phyloP scores from a whole-genome alignment of 495 filamentous ascomycete species.

The Penicillium bialowiezense region DNA sequence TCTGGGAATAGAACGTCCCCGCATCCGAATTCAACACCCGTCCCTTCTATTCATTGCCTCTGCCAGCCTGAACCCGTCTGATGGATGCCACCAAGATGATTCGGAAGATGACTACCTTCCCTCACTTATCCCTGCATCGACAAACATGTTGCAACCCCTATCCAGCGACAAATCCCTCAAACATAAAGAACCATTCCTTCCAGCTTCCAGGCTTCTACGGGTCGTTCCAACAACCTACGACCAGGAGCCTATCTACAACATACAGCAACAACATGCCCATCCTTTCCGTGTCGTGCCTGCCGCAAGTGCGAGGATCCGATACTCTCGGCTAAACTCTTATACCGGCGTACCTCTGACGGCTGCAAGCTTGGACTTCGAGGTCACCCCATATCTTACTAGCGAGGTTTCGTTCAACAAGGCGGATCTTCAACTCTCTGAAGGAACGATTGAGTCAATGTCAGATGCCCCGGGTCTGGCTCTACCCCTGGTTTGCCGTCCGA shows the following conservation, averaged over 20 bases:
- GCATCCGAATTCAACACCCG: conserved; percentile 74
- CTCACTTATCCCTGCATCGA: conserved; percentile 67
- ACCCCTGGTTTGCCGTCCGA: conserved; percentile 68
- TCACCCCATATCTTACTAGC: conserved; percentile 76
- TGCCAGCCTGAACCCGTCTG: conserved; percentile 61
- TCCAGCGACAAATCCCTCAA: conserved; percentile 63
- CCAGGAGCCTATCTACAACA: conserved; percentile 59
- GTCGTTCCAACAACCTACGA: conserved; percentile 64
- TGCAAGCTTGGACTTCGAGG: conserved; percentile 83
- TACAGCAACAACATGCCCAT: conserved; percentile 59
- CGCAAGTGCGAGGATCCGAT: conserved; percentile 80
- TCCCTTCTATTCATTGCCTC: conserved; percentile 73
- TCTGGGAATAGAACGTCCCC: conserved; percentile 63
- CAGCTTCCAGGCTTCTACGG: conserved; percentile 73
- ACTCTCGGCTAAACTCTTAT: conserved; percentile 66
- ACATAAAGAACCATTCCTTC: conserved; percentile 69
- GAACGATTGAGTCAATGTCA: conserved; percentile 66
- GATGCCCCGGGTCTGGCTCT: conserved; percentile 53
- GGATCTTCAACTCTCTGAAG: conserved; percentile 61
- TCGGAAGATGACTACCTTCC: conserved; percentile 72
- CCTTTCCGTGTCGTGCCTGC: conserved; percentile 73
- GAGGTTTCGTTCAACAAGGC: conserved; percentile 68
- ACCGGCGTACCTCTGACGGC: conserved; percentile 65
- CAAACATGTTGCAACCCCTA: conserved; percentile 80
- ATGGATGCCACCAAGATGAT: conserved; percentile 45